Evolutionary conservation across 176 grass and related monocot genomes (phyloP).

Genomic region (Cenchrus fungigraminus): DNA sequence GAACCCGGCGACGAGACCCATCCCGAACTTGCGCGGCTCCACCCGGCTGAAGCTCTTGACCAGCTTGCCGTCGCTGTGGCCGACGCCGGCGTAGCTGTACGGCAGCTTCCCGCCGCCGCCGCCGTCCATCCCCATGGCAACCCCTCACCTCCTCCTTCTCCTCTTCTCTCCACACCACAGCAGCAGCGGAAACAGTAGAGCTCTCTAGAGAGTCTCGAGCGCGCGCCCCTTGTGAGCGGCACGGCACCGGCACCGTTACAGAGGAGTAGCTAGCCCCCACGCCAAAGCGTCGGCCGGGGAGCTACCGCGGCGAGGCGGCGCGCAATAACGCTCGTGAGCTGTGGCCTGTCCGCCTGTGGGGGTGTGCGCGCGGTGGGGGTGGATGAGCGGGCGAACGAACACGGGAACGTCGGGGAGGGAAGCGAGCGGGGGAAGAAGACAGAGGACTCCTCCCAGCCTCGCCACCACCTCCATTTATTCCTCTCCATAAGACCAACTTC

Average conservation of each 20-base stretch:
- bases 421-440: not conserved
- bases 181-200: not conserved
- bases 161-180: not conserved
- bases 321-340: conserved; percentile 27
- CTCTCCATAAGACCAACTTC: not conserved
- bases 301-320: conserved; percentile 9
- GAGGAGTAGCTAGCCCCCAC: not conserved
- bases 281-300: not conserved
- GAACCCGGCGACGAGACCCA: conserved; percentile 62
- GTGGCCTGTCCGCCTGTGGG: not conserved
- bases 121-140: conserved; percentile 52
- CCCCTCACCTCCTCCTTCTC: not conserved
- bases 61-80: conserved; percentile 47
- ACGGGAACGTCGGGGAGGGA: not conserved
- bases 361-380: not conserved
- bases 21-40: conserved; percentile 53
- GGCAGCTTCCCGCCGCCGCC: conserved; percentile 45
- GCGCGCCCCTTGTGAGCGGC: not conserved
- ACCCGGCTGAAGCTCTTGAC: conserved; percentile 61
- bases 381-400: not conserved
- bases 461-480: conserved; percentile 26
- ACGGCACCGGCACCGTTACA: not conserved
- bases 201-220: no score
- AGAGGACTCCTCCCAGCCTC: not conserved
- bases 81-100: conserved; percentile 10